Evolutionary conservation across 345 rosid genomes (phyloP).

Genomic region (Carallia pectinifolia): DNA sequence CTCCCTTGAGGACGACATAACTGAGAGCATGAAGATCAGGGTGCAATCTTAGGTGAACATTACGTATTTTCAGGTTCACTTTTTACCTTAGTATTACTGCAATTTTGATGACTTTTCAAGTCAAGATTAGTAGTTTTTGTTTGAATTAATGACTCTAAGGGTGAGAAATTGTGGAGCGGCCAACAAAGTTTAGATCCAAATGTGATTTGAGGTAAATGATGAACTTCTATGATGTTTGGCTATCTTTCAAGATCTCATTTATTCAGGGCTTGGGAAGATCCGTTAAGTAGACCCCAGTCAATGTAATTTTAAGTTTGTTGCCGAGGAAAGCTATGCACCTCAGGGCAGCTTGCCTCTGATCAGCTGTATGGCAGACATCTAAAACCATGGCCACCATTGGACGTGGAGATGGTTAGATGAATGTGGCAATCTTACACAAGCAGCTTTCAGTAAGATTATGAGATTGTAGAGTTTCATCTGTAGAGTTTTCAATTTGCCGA

Average conservation of each 20-base stretch:
- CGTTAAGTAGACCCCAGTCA: neutral
- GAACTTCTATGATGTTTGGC: neutral
- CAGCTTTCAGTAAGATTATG: no score
- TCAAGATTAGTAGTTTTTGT: constrained; percentile 3
- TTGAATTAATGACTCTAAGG: neutral
- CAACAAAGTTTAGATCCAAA: neutral
- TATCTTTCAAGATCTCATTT: neutral
- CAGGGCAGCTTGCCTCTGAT: neutral
- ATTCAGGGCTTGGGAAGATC: neutral
- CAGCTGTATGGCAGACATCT: no score
- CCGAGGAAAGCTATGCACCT: no score
- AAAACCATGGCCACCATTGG: neutral
- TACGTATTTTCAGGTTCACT: neutral
- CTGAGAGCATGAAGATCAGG: constrained; percentile 8
- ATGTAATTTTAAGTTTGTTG: no score
- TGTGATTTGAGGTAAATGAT: neutral
- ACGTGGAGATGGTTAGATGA: no score
- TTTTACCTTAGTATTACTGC: neutral
- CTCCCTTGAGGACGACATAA: constrained; percentile 89
- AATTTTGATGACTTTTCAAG: neutral
- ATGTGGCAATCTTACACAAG: neutral
- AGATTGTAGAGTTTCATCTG: no score
- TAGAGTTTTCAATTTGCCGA: no score
- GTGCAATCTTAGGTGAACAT: neutral
- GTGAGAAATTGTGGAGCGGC: neutral